A percentile compares a stretch with the other conserved stretches of the same genome.
phyloP scores from a whole-genome alignment of 495 filamentous ascomycete genomes.

The Lindgomyces ingoldianus region DNA sequence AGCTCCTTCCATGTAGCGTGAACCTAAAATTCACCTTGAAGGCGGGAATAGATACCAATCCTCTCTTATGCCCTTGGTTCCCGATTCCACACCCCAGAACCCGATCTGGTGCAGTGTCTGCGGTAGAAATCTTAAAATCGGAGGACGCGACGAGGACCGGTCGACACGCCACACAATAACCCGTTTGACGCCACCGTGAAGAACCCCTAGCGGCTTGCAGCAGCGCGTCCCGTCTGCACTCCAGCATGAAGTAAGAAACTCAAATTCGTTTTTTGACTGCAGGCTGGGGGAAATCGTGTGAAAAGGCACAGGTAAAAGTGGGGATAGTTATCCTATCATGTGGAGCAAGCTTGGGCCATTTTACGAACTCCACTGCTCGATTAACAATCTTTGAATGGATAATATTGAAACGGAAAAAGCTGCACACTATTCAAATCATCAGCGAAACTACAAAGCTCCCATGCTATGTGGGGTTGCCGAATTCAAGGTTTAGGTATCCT shows the following conservation, averaged over 20 bases:
- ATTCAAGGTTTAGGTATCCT: background rate
- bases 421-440: constrained; percentile 10
- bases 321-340: background rate
- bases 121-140: too few relatives aligned
- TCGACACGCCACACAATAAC: background rate
- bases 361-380: background rate
- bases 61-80: too few relatives aligned
- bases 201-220: constrained; percentile 1
- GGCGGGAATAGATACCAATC: too few relatives aligned
- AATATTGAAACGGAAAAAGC: constrained; percentile 7
- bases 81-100: too few relatives aligned
- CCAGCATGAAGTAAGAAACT: background rate
- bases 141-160: too few relatives aligned
- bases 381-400: constrained; percentile 5
- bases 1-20: too few relatives aligned
- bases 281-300: background rate
- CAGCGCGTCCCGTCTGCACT: background rate
- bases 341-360: background rate
- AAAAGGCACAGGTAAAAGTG: background rate
- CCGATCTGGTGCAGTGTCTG: too few relatives aligned
- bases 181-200: constrained; percentile 9
- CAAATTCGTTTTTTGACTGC: constrained; percentile 5
- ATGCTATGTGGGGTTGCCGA: background rate
- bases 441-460: background rate
- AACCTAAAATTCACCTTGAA: too few relatives aligned